phyloP scores from a whole-genome alignment of 306 rosid species.

The Pyrus bretschneideri region DNA sequence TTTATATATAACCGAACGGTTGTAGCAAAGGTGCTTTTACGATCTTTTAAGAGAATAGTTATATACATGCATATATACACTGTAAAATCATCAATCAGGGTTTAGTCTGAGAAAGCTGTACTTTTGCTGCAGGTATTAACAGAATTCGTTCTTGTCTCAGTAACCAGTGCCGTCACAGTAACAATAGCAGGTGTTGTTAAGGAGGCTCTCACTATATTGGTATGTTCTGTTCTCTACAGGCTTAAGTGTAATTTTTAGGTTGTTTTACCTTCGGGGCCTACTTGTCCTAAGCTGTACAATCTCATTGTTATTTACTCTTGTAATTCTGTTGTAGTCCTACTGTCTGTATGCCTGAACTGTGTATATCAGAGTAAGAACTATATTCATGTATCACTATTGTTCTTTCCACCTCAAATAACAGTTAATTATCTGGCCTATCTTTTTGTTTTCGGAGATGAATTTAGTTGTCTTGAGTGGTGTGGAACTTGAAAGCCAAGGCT shows the following conservation, averaged over 20 bases:
- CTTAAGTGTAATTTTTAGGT: not conserved
- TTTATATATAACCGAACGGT: not conserved
- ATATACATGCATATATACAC: not conserved
- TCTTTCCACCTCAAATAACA: not conserved
- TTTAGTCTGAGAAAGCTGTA: constrained; percentile 8
- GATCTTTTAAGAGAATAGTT: not conserved
- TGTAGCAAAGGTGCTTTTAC: not conserved
- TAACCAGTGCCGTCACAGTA: constrained; percentile 94
- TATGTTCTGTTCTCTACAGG: constrained; percentile 23
- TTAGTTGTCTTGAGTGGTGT: not conserved
- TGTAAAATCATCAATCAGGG: not conserved
- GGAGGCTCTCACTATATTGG: constrained; percentile 97
- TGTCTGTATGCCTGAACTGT: not conserved
- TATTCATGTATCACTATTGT: not conserved
- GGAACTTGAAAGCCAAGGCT: not conserved
- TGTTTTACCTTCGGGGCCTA: not conserved
- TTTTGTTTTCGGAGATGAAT: not conserved
- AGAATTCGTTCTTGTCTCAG: constrained; percentile 82
- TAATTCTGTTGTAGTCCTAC: not conserved
- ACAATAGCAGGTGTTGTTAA: constrained; percentile 98
- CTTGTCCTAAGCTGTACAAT: not conserved
- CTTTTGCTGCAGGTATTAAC: constrained; percentile 69
- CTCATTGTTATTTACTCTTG: not conserved
- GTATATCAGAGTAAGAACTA: not conserved
- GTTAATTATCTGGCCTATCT: not conserved